Evolutionary conservation across 768 basidiomycete genomes (phyloP).

Genomic region (Pholiota molesta): DNA sequence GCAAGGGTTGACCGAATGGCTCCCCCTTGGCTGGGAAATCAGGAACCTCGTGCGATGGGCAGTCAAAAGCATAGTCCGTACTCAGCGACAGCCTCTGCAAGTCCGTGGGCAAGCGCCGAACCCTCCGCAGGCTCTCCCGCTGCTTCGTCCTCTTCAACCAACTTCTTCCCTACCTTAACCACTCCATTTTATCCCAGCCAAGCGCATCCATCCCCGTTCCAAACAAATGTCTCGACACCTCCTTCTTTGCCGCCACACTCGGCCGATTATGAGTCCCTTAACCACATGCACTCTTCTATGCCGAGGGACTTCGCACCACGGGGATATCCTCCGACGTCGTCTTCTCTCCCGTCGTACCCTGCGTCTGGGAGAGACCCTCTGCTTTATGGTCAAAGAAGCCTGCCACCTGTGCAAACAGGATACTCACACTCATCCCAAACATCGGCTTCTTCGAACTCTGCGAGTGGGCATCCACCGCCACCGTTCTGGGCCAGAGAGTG

Average conservation of each 20-base stretch:
- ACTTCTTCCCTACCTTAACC: slow-evolving; percentile 56
- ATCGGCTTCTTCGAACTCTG: slow-evolving; percentile 24
- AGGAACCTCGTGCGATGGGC: slow-evolving; percentile 1
- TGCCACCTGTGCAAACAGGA: slow-evolving; percentile 30
- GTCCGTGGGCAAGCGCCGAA: slow-evolving; percentile 21
- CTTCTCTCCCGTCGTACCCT: slow-evolving; percentile 21
- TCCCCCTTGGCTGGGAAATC: slow-evolving; percentile 16
- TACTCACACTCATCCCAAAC: slow-evolving; percentile 25
- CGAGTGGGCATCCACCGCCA: slow-evolving; percentile 18
- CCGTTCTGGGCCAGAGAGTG: slow-evolving; percentile 29
- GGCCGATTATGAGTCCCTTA: slow-evolving; percentile 19
- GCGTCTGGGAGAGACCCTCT: slow-evolving; percentile 21
- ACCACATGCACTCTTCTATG: slow-evolving; percentile 17
- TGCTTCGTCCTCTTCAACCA: slow-evolving; percentile 20
- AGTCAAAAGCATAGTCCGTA: slow-evolving; percentile 18
- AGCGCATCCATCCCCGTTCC: slow-evolving; percentile 33
- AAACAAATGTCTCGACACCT: slow-evolving; percentile 25
- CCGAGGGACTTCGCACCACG: slow-evolving; percentile 18
- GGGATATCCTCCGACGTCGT: slow-evolving; percentile 17
- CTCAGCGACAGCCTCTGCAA: slow-evolving; percentile 12
- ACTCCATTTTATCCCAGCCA: slow-evolving; percentile 57
- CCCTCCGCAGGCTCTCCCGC: slow-evolving; percentile 5
- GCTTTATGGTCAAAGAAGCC: slow-evolving; percentile 28
- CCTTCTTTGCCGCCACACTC: slow-evolving; percentile 13
- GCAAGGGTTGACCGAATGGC: slow-evolving; percentile 15